Percentiles rank a stretch among this genome's conserved stretches.
Evolutionary conservation across 148 eudicot genomes (phyloP).

Genomic region (Nyssa sinensis): DNA sequence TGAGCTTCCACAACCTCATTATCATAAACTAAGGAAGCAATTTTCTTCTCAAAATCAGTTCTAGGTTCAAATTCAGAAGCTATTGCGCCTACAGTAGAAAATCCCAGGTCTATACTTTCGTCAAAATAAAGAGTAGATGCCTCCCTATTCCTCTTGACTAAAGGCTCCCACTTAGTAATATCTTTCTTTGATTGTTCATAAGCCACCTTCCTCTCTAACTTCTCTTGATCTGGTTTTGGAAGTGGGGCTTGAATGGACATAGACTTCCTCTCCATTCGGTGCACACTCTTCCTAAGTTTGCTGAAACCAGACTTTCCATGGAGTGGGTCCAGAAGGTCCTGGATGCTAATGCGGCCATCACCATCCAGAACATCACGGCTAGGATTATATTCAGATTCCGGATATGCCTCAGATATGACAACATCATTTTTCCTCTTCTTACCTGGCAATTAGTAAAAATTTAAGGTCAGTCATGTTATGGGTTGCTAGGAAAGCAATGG

Average conservation of each 20-base stretch:
- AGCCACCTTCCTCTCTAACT: constrained; percentile 63
- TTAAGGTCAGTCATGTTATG: not conserved
- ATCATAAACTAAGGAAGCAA: constrained; percentile 62
- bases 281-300: constrained; percentile 50
- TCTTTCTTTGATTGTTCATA: constrained; percentile 58
- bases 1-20: constrained; percentile 74
- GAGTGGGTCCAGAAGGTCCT: constrained; percentile 79
- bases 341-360: constrained; percentile 56
- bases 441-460: constrained; percentile 36
- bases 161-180: constrained; percentile 67
- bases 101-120: constrained; percentile 44
- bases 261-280: constrained; percentile 48
- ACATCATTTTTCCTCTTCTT: constrained; percentile 55
- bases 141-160: constrained; percentile 81
- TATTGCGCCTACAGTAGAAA: constrained; percentile 82
- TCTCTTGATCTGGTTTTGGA: constrained; percentile 63
- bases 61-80: constrained; percentile 94
- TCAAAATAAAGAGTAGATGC: constrained; percentile 77
- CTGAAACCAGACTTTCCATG: constrained; percentile 53
- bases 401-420: constrained; percentile 72
- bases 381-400: constrained; percentile 90
- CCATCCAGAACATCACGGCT: constrained; percentile 73
- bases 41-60: constrained; percentile 75
- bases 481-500: not conserved
- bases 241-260: constrained; percentile 64